Conservation (phyloP, 352 stramenopile genomes). For the Globisporangium heterothallicum region DNA sequence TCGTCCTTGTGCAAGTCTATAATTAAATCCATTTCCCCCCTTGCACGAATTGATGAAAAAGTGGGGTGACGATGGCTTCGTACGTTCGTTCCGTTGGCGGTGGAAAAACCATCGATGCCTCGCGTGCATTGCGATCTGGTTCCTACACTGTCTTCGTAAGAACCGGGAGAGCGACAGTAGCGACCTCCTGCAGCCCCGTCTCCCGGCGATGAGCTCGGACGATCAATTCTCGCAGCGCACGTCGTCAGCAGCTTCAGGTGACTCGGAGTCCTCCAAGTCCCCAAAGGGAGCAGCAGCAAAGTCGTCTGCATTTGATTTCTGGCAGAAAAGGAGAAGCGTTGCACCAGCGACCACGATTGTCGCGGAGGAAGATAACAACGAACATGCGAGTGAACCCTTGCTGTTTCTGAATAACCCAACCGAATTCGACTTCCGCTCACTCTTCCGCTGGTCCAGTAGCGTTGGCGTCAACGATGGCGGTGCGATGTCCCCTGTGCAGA, state of each 20-base stretch:
- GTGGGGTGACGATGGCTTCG: too few relatives aligned
- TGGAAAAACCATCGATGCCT: background rate
- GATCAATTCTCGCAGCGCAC: background rate
- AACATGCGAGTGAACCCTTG: constrained; percentile 7
- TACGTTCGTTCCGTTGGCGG: too few relatives aligned
- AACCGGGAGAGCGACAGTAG: too few relatives aligned
- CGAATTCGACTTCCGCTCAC: constrained; percentile 23
- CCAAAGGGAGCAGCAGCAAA: constrained; percentile 11
- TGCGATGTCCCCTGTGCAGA: background rate
- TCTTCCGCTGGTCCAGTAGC: constrained; percentile 21
- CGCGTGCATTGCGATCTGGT: too few relatives aligned
- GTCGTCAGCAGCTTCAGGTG: constrained; percentile 2
- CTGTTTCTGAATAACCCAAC: constrained; percentile 28
- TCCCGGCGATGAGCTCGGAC: background rate
- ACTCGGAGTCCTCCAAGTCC: background rate
- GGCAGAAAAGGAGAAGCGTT: constrained; percentile 16
- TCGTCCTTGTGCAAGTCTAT: background rate
- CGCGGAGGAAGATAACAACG: constrained; percentile 6
- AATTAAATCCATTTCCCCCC: too few relatives aligned
- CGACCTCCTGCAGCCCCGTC: background rate
- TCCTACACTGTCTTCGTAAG: background rate
- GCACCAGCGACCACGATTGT: constrained; percentile 1
- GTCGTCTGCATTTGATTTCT: constrained; percentile 13
- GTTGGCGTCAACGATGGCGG: background rate
- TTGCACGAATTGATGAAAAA: too few relatives aligned